Evolutionary conservation across 306 rosid species (phyloP).

Genomic region (Acmispon strigosus): DNA sequence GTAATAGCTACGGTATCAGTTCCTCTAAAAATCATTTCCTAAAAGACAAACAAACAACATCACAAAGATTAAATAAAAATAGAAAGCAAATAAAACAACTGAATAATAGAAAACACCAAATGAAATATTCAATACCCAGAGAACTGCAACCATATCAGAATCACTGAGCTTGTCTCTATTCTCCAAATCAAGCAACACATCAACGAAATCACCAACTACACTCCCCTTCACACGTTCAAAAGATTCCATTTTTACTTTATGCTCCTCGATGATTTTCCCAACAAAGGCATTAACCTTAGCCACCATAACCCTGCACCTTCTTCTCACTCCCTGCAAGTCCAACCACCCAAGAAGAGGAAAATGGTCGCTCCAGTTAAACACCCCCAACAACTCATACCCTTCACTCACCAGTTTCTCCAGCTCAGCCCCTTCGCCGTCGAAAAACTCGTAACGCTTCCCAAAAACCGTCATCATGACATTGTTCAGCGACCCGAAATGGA

Average conservation of each 20-base stretch:
- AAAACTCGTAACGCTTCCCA: constrained; percentile 53
- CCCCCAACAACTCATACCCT: constrained; percentile 72
- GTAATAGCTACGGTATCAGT: constrained; percentile 83
- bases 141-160: constrained; percentile 76
- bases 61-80: background rate
- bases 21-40: constrained; percentile 92
- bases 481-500: constrained; percentile 56
- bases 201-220: constrained; percentile 51
- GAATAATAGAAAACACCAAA: no score
- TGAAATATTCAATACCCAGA: constrained; percentile 43
- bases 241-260: constrained; percentile 22
- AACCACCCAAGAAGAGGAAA: constrained; percentile 57
- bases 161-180: constrained; percentile 45
- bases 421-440: constrained; percentile 25
- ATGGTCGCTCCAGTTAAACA: constrained; percentile 74
- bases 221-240: background rate
- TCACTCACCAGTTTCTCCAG: constrained; percentile 57
- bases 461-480: constrained; percentile 76
- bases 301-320: constrained; percentile 48
- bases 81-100: no score
- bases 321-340: constrained; percentile 70
- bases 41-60: background rate
- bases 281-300: constrained; percentile 54
- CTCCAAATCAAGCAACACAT: constrained; percentile 72
- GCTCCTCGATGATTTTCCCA: constrained; percentile 57